A percentile compares a stretch with the other conserved stretches of the same genome.
These are phyloP conservation scores for Carallia brachiata DNA, from an alignment of 345 rosid species.

Conservation along the genomic window DNA sequence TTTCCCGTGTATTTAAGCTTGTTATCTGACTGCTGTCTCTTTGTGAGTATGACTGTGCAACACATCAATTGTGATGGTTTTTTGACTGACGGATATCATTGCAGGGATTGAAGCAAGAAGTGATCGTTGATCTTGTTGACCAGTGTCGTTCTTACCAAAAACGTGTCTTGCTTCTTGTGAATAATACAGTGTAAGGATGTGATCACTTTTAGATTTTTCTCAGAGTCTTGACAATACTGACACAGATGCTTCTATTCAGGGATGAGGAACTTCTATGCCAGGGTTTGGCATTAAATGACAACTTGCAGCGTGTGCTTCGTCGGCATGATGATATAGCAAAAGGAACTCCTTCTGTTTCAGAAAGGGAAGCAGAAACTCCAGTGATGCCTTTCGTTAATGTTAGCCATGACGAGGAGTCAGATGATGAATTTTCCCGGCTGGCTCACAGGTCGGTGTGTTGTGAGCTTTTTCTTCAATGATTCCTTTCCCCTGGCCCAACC, in stretches of 20 bases:
- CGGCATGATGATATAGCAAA: constrained; percentile 76
- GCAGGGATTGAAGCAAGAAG: constrained; percentile 84
- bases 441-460: constrained; percentile 57
- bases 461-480: neutral
- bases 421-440: constrained; percentile 84
- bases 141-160: constrained; percentile 88
- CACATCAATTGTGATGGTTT: neutral
- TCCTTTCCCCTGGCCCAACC: neutral
- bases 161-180: constrained; percentile 80
- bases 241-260: constrained; percentile 36
- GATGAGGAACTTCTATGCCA: constrained; percentile 79
- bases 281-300: constrained; percentile 84
- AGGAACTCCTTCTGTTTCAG: constrained; percentile 45
- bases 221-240: constrained; percentile 20
- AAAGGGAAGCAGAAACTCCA: constrained; percentile 32
- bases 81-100: constrained; percentile 12
- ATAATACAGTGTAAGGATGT: constrained; percentile 57
- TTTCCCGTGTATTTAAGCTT: neutral
- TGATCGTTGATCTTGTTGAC: constrained; percentile 82
- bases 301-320: constrained; percentile 75
- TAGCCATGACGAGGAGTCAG: constrained; percentile 76
- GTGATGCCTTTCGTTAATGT: constrained; percentile 53
- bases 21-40: neutral
- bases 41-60: neutral
- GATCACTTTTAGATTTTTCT: constrained; percentile 1